Conservation (phyloP, 768 basidiomycete genomes). For the Trametes villosa region DNA sequence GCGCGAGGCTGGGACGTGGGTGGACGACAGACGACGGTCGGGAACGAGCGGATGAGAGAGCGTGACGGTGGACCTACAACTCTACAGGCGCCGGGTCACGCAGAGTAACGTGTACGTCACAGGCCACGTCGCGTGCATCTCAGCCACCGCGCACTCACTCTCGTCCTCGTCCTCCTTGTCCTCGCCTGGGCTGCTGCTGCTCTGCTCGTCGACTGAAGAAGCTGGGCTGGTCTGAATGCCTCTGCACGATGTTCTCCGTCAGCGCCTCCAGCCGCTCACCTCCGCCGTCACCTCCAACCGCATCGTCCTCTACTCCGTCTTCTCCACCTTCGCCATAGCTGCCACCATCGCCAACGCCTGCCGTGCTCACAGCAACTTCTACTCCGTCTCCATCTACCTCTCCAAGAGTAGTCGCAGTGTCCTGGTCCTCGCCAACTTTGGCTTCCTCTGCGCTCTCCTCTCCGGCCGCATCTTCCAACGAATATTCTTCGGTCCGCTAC, state of each 20-base stretch:
- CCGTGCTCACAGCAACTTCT: conserved; percentile 87
- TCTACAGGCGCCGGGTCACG: conserved; percentile 4
- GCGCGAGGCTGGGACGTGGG: background rate
- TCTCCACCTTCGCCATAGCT: conserved; percentile 71
- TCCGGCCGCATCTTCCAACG: conserved; percentile 79
- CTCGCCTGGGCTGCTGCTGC: background rate
- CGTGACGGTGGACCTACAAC: conserved; percentile 14
- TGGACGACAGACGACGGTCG: background rate
- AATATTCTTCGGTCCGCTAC: conserved; percentile 89
- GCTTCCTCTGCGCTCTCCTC: conserved; percentile 74
- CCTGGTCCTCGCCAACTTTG: conserved; percentile 90
- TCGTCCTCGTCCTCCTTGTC: background rate
- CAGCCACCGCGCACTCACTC: background rate
- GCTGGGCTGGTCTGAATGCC: conserved; percentile 48
- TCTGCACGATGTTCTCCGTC: conserved; percentile 51
- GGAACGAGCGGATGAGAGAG: background rate
- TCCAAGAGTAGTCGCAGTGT: conserved; percentile 92
- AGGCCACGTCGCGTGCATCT: conserved; percentile 21
- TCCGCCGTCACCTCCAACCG: conserved; percentile 62
- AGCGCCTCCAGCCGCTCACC: conserved; percentile 54
- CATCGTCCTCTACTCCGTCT: conserved; percentile 66
- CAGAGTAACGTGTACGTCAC: conserved; percentile 3
- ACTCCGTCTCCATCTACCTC: conserved; percentile 90
- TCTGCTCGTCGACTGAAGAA: background rate
- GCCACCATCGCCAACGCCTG: conserved; percentile 81